Evolutionary conservation across 1,139 yeast species (phyloP), one percentile per base, ranked within the genome.

Genomic region (Meyerozyma athensensis): DNA sequence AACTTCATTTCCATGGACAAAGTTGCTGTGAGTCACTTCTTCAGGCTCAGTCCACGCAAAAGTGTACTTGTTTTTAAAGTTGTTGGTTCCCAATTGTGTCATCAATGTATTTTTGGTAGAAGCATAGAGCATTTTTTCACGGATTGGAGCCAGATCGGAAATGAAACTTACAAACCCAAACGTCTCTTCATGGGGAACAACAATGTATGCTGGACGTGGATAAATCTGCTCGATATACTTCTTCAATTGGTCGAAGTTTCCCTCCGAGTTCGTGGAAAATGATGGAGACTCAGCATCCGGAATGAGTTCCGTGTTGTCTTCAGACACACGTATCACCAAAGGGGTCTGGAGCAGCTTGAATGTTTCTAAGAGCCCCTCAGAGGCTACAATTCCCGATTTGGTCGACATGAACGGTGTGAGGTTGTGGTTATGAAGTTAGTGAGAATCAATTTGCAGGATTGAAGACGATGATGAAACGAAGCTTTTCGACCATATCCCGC

Each of bases 101-200:
- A 85, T 62, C 35, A 92, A 61, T 1, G 94, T 79, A 53, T 79
- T 82, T 46, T 86, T 86, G 14, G 95, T 81, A 3, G 96, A 84
- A 3, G 98, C 97, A 59, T 90, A 94, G 39, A 92, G 70, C 97
- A 92, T 92, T 58, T 92, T 92, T 42, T 77, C 74, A 42, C 90
- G 75, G 24, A 92, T 90, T 6, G 82, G 80, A 9, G 97, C 89
- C 35, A 62, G 59, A 56, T 92, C 97, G 0, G 98, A 97, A 35
- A 92, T 92, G 63, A 74, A 90, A 30, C 94, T 79, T 34, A 89
- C 73, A 52, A 92, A 89, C 4, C 78, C 69, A 44, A 65, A 70
- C 12, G 51, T 52, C 13, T 50, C 52, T 3, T 52, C 45, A 1
- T 51, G 48, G 37, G 71, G 68, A 30, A 81, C 52, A 7, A 86